These are phyloP conservation scores for Yarrowia osloensis DNA, from an alignment of 805 yeast species.

Conservation along the genomic window DNA sequence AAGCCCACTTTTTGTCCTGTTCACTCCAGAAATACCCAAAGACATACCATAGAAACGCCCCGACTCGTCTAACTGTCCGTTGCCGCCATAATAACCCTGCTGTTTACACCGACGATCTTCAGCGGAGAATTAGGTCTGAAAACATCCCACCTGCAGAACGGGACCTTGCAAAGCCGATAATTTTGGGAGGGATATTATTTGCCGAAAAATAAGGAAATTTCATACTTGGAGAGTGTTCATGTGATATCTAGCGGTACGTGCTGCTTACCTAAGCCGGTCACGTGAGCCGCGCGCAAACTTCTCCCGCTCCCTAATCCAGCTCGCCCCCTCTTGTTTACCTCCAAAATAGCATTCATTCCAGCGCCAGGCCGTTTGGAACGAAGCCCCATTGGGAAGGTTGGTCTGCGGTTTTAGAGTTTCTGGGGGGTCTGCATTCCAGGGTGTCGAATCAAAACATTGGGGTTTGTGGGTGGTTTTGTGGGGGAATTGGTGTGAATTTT, in stretches of 20 bases:
- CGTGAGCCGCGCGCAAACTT: not conserved
- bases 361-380: slow-evolving; percentile 10
- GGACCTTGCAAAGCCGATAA: slow-evolving; percentile 6
- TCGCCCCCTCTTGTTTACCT: not conserved
- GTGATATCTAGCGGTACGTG: not conserved
- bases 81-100: too few species aligned
- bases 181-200: not conserved
- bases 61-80: too few species aligned
- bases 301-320: not conserved
- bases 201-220: not conserved
- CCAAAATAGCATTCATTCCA: slow-evolving; percentile 10
- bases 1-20: too few species aligned
- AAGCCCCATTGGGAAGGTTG: slow-evolving; percentile 16
- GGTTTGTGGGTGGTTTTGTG: not conserved
- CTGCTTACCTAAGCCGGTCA: not conserved
- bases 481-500: not conserved
- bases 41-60: too few species aligned
- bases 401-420: not conserved
- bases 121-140: not conserved
- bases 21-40: too few species aligned
- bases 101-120: not conserved
- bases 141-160: slow-evolving; percentile 18
- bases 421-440: slow-evolving; percentile 20
- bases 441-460: not conserved
- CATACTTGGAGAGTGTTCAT: not conserved